phyloP scores from a whole-genome alignment of 129 eudicot species.

The Kitagawia praeruptora region DNA sequence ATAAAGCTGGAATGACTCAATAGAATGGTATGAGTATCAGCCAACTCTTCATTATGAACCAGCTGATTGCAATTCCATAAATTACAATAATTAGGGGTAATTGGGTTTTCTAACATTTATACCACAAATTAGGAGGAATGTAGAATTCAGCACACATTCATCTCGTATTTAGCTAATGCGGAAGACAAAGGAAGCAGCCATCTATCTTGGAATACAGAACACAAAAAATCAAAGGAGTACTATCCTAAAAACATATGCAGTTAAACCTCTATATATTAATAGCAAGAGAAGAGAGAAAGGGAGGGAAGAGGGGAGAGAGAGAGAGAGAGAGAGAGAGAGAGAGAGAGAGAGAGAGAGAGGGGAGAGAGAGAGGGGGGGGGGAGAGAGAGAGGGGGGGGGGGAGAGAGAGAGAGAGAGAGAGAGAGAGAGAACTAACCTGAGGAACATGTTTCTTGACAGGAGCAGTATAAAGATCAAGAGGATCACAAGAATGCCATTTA shows the following conservation, averaged over 20 bases:
- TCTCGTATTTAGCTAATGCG: too few species aligned
- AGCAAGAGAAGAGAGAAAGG: too few species aligned
- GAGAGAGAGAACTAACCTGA: slow-evolving; percentile 22
- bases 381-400: not conserved
- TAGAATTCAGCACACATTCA: too few species aligned
- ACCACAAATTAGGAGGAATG: not conserved
- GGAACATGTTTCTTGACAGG: slow-evolving; percentile 72
- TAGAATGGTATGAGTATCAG: not conserved
- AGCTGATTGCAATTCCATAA: not conserved
- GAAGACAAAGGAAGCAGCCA: too few species aligned
- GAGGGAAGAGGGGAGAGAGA: too few species aligned
- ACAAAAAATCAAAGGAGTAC: too few species aligned
- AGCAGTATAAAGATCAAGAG: slow-evolving; percentile 60
- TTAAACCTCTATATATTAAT: too few species aligned
- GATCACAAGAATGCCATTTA: slow-evolving; percentile 90
- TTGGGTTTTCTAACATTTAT: not conserved
- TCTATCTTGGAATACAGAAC: too few species aligned
- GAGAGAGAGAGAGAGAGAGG: not conserved
- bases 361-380: too few species aligned
- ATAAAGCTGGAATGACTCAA: not conserved
- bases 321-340: too few species aligned
- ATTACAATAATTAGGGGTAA: not conserved
- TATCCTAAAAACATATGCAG: too few species aligned
- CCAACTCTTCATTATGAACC: not conserved
- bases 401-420: too few species aligned